Evolutionary conservation across 345 rosid genomes (phyloP), one percentile per base, ranked within the genome.

Genomic region (Chamaenerion angustifolium): DNA sequence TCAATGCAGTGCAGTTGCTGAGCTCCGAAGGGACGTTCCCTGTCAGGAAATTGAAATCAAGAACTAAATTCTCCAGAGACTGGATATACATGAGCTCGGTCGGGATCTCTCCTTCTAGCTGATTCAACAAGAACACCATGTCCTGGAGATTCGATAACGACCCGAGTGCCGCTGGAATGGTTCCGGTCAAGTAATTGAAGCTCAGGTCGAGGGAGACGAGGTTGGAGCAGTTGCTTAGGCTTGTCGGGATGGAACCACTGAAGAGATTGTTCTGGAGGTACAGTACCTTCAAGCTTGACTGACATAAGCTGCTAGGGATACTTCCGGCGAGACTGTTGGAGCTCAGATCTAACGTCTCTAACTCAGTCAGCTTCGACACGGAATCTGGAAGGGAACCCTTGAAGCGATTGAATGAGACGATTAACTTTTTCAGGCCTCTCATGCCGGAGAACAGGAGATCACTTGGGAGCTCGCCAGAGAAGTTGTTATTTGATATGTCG

Each of bases 161-260:
- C 7, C 96, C 95, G 54, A 92, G 53, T 74, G 93, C 87, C 1
- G 90, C 51, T 4, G 98, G 98, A 12, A 92, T 87, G 0, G 64
- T 68, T 1, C 96, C 96, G 0, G 66, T 66, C 54, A 92, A 73
- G 75, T 51, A 65, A 47, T 92, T 92, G 65, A 87, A 84, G 81
- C 98, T 87, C 66, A 92, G 56, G 54, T 87, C 93, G 19, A 92
- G 94, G 43, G 96, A 74, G 12, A 81, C 78, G 1, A 92, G 81
- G 59, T 84, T 71, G 1, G 98, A 75, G 59, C 98, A 92, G 75
- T 92, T 92, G 46, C 85, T 76, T 13, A 92, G 71, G 18, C 66
- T 56, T 27, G 70, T 54, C 44, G 98, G 98, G 52, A 87, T 74
- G 3, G 71, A 51, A 3, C 98, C 98, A 7, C 63, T 62, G 37